Conservation (phyloP, 495 filamentous ascomycete species). For the Friedmanniomyces simplex region DNA sequence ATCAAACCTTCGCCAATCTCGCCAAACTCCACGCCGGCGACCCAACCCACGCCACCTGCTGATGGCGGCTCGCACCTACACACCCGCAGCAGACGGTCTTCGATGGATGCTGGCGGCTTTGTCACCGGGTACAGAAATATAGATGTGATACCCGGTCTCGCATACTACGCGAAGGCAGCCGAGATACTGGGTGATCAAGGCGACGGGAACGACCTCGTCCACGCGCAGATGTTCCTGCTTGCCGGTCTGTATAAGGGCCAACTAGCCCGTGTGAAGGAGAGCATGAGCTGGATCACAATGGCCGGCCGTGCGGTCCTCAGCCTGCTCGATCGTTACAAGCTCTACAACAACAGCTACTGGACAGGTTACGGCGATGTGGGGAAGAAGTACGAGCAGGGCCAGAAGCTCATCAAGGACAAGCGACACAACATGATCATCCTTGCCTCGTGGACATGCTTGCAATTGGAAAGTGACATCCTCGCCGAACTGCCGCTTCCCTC, state of each 20-base stretch:
- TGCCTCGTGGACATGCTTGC: slow-evolving; percentile 89
- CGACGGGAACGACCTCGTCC: slow-evolving; percentile 64
- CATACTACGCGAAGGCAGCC: slow-evolving; percentile 77
- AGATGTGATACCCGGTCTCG: slow-evolving; percentile 80
- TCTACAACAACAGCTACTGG: slow-evolving; percentile 20
- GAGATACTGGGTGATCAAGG: slow-evolving; percentile 75
- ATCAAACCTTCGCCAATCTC: slow-evolving; percentile 23
- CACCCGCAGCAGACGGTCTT: slow-evolving; percentile 12
- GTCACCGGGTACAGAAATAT: slow-evolving; percentile 46
- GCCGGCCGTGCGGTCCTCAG: slow-evolving; percentile 69
- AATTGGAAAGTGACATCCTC: slow-evolving; percentile 90
- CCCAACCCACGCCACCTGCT: slow-evolving; percentile 15
- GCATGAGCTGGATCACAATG: slow-evolving; percentile 74
- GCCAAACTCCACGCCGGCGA: slow-evolving; percentile 19
- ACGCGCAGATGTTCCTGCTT: slow-evolving; percentile 77
- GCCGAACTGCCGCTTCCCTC: slow-evolving; percentile 75
- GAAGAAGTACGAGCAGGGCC: slow-evolving; percentile 3
- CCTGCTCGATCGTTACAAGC: slow-evolving; percentile 60
- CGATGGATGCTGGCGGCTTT: slow-evolving; percentile 1
- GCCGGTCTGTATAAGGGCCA: slow-evolving; percentile 86
- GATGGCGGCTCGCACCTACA: neutral
- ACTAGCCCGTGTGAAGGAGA: slow-evolving; percentile 76
- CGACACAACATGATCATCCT: slow-evolving; percentile 29
- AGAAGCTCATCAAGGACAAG: slow-evolving; percentile 20
- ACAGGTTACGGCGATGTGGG: slow-evolving; percentile 14